A percentile compares a stretch with the other conserved stretches of the same genome.
Evolutionary conservation across 345 rosid species (phyloP).

Genomic region (Eucalyptus paniculata): DNA sequence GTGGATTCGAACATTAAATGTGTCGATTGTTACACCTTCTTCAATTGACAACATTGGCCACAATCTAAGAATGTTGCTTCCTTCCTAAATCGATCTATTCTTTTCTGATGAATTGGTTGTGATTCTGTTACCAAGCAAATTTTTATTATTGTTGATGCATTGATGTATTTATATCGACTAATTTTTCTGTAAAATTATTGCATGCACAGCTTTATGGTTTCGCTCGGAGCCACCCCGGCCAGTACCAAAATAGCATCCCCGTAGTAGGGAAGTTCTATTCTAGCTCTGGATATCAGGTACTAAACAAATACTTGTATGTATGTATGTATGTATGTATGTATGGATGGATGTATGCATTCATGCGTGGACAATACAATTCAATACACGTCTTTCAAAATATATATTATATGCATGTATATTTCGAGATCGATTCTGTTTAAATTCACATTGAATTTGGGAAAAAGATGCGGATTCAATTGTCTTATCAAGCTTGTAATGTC

Average conservation of each 20-base stretch:
- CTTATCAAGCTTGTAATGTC: background rate
- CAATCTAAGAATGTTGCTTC: background rate
- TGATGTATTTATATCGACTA: background rate
- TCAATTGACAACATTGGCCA: background rate
- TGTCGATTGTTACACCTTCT: background rate
- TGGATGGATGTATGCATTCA: too few relatives aligned
- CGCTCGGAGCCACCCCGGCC: conserved; percentile 11
- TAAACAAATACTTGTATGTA: background rate
- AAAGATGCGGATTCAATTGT: background rate
- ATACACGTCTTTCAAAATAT: background rate
- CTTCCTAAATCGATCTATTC: background rate
- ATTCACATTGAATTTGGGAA: background rate
- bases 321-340: too few relatives aligned
- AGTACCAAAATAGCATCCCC: conserved; percentile 20
- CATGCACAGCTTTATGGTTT: conserved; percentile 22
- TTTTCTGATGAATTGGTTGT: background rate
- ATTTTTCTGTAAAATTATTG: background rate
- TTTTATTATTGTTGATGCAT: too few relatives aligned
- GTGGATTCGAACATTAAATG: background rate
- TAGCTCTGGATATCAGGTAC: conserved; percentile 25
- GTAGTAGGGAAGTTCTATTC: conserved; percentile 18
- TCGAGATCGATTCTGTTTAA: background rate
- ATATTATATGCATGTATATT: too few relatives aligned
- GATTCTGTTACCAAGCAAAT: background rate
- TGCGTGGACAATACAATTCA: background rate